Percentiles rank a stretch among this genome's conserved stretches.
phyloP scores from a whole-genome alignment of 805 yeast species.

The Kuraishia ogatae region DNA sequence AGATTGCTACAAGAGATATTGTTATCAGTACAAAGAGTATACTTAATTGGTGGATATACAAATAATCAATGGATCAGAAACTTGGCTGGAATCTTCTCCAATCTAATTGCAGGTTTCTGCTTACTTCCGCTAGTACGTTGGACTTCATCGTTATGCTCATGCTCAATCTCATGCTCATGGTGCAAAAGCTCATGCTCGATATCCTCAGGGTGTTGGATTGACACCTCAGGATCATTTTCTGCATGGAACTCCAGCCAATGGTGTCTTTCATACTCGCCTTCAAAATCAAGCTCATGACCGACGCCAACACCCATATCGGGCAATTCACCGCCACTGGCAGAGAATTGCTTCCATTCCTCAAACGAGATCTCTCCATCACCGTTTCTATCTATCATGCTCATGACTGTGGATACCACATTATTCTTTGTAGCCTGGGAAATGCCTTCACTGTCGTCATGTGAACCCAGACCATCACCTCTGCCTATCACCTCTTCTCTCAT shows the following conservation, averaged over 20 bases:
- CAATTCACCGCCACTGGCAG: constrained; percentile 54
- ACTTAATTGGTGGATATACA: too few relatives aligned
- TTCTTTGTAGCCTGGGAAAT: constrained; percentile 47
- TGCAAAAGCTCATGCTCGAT: constrained; percentile 79
- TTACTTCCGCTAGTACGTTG: constrained; percentile 4
- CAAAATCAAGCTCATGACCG: constrained; percentile 92
- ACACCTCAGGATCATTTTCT: constrained; percentile 75
- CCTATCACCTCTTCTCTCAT: constrained; percentile 68
- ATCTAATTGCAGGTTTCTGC: constrained; percentile 10
- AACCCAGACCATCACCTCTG: constrained; percentile 84
- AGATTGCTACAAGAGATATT: constrained; percentile 28
- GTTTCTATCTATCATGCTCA: constrained; percentile 56
- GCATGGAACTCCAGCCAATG: constrained; percentile 84
- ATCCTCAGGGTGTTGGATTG: constrained; percentile 77
- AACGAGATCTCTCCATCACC: constrained; percentile 54
- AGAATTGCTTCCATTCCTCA: constrained; percentile 64
- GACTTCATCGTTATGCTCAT: constrained; percentile 17
- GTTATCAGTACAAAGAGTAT: constrained; percentile 22
- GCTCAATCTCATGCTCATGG: constrained; percentile 80
- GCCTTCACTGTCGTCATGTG: constrained; percentile 56
- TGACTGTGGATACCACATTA: constrained; percentile 45
- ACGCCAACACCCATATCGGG: constrained; percentile 93
- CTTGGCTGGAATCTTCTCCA: constrained; percentile 12
- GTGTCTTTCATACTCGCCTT: constrained; percentile 86
- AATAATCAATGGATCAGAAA: constrained; percentile 7